phyloP scores from a whole-genome alignment of 805 yeast genomes.

The Cyberlindnera nakhonratchasimensis region DNA sequence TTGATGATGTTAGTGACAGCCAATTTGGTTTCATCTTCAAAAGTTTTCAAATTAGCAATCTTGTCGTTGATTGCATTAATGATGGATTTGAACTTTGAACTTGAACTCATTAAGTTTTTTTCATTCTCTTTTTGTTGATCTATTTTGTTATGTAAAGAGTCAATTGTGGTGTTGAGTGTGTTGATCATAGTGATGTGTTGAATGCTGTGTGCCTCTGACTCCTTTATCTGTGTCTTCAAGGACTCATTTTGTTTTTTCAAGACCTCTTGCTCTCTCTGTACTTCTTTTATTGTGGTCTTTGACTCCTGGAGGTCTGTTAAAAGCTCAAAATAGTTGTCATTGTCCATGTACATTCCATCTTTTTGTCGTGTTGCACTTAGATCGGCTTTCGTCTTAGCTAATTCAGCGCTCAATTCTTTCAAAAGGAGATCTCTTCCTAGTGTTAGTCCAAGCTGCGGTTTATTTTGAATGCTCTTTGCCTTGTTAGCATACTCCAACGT shows the following conservation, averaged over 20 bases:
- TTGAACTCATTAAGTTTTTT: conserved; percentile 29
- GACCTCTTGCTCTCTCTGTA: conserved; percentile 38
- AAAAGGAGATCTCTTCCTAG: conserved; percentile 48
- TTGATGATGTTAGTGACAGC: conserved; percentile 16
- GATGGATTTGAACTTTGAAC: conserved; percentile 31
- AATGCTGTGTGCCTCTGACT: conserved; percentile 21
- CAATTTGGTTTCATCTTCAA: conserved; percentile 22
- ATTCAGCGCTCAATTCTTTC: conserved; percentile 47
- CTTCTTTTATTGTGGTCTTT: conserved; percentile 48
- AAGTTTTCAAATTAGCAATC: conserved; percentile 23
- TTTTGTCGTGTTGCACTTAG: conserved; percentile 56
- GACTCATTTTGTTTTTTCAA: conserved; percentile 36
- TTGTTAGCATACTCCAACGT: conserved; percentile 85
- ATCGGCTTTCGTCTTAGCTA: conserved; percentile 51
- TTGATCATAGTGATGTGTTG: conserved; percentile 25
- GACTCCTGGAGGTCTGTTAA: conserved; percentile 46
- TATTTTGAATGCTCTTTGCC: conserved; percentile 76
- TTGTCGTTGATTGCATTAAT: conserved; percentile 31
- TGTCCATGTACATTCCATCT: conserved; percentile 65
- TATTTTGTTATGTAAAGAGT: conserved; percentile 29
- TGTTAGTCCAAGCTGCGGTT: conserved; percentile 59
- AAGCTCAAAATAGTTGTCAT: conserved; percentile 51
- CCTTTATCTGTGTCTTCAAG: conserved; percentile 25
- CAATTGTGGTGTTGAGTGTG: conserved; percentile 28
- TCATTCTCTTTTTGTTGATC: conserved; percentile 33